These are phyloP conservation scores for Saitozyma sp. DNA, from an alignment of 768 basidiomycete genomes.

Conservation along the genomic window DNA sequence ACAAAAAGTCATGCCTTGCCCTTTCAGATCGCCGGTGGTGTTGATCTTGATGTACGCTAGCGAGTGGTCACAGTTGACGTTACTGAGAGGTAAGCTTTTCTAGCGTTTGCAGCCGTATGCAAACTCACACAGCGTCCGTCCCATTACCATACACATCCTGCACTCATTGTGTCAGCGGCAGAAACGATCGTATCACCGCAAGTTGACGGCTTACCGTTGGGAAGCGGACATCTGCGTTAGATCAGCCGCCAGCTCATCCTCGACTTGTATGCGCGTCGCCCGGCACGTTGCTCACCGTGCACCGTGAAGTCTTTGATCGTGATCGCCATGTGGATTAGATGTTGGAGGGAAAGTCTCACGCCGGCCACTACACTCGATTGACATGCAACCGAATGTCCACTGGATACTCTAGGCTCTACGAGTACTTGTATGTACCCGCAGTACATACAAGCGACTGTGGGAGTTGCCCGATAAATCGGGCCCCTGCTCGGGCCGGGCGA, in stretches of 20 bases:
- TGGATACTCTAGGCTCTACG: no score
- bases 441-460: no score
- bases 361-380: no score
- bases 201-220: conserved; percentile 65
- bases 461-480: no score
- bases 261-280: no score
- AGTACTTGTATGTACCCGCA: no score
- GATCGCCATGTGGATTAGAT: no score
- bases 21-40: conserved; percentile 69
- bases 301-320: conserved; percentile 49
- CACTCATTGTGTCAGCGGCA: background rate
- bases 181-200: no score
- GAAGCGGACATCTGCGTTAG: conserved; percentile 74
- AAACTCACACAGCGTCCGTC: conserved; percentile 79
- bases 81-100: conserved; percentile 59
- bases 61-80: conserved; percentile 92
- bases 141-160: conserved; percentile 81
- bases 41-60: conserved; percentile 81
- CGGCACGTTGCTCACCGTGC: conserved; percentile 40
- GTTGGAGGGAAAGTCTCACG: no score
- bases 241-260: conserved; percentile 1
- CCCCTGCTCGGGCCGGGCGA: no score
- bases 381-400: no score
- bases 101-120: background rate
- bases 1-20: conserved; percentile 60